Conservation (phyloP, 2,329 filamentous ascomycete genomes). For the Sclerotinia borealis region DNA sequence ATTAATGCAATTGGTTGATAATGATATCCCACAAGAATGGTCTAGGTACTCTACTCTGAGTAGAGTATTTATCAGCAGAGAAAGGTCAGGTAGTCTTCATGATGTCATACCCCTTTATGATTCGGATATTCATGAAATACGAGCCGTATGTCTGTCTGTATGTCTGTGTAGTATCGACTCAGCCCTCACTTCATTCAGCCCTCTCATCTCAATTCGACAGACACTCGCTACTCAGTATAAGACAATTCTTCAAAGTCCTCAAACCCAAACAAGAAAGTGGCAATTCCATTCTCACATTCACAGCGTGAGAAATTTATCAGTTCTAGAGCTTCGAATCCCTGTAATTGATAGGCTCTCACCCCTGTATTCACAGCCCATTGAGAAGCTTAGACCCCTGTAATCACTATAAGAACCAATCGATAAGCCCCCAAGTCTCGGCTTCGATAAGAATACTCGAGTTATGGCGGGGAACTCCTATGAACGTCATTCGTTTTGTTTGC, state of each 20-base stretch:
- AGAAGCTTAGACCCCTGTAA: not conserved
- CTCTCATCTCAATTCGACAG: not conserved
- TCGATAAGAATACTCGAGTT: not conserved
- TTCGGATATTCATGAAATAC: too few species aligned
- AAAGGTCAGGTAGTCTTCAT: too few species aligned
- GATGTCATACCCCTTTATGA: not conserved
- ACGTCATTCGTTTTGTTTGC: not conserved
- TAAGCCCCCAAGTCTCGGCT: not conserved
- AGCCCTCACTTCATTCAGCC: too few species aligned
- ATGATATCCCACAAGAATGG: not conserved
- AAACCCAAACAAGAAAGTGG: too few species aligned
- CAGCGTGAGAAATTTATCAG: not conserved
- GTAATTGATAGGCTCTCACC: not conserved
- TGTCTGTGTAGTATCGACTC: not conserved
- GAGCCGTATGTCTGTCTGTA: too few species aligned
- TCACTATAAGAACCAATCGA: not conserved
- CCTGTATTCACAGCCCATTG: not conserved
- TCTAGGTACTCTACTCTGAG: too few species aligned
- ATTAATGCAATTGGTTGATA: not conserved
- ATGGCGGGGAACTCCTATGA: not conserved
- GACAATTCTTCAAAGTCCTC: too few species aligned
- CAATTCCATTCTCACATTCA: too few species aligned
- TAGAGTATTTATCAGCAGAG: too few species aligned
- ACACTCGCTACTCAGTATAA: too few species aligned
- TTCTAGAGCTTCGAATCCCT: not conserved